Evolutionary conservation across 106 monocot genomes (phyloP).

Genomic region (Acorus gramineus): DNA sequence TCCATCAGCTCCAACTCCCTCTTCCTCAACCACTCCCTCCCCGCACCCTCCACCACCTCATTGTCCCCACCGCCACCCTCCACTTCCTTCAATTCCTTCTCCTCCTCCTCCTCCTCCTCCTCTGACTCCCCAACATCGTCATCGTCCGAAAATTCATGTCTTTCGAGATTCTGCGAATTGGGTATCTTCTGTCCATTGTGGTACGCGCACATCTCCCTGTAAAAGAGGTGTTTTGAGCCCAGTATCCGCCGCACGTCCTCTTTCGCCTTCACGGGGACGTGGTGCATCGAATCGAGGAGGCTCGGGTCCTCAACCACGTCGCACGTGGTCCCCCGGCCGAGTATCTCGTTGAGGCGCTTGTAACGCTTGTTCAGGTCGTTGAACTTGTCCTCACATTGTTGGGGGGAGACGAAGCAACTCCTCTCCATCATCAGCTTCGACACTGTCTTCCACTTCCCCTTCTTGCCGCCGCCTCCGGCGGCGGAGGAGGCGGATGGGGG

Average conservation of each 20-base stretch:
- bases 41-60: slow-evolving; percentile 7
- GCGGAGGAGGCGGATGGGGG: slow-evolving; percentile 1
- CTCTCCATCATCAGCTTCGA: slow-evolving; percentile 40
- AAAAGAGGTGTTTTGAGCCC: slow-evolving; percentile 66
- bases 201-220: slow-evolving; percentile 79
- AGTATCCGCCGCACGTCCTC: slow-evolving; percentile 57
- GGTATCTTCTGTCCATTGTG: slow-evolving; percentile 49
- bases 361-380: slow-evolving; percentile 78
- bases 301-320: slow-evolving; percentile 50
- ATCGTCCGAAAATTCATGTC: background rate
- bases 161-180: slow-evolving; percentile 10
- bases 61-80: background rate
- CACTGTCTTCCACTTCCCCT: slow-evolving; percentile 70
- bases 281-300: slow-evolving; percentile 43
- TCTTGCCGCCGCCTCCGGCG: slow-evolving; percentile 29
- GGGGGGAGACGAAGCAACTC: slow-evolving; percentile 46
- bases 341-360: slow-evolving; percentile 73
- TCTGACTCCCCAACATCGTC: background rate
- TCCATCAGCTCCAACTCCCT: slow-evolving; percentile 27
- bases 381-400: slow-evolving; percentile 85
- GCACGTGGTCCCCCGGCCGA: slow-evolving; percentile 54
- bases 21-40: slow-evolving; percentile 24
- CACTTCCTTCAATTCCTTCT: slow-evolving; percentile 14
- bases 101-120: slow-evolving; percentile 11
- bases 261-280: slow-evolving; percentile 47